These are phyloP conservation scores for Ophiostoma perfectum DNA, from an alignment of 2,329 filamentous ascomycete genomes.

Conservation along the genomic window DNA sequence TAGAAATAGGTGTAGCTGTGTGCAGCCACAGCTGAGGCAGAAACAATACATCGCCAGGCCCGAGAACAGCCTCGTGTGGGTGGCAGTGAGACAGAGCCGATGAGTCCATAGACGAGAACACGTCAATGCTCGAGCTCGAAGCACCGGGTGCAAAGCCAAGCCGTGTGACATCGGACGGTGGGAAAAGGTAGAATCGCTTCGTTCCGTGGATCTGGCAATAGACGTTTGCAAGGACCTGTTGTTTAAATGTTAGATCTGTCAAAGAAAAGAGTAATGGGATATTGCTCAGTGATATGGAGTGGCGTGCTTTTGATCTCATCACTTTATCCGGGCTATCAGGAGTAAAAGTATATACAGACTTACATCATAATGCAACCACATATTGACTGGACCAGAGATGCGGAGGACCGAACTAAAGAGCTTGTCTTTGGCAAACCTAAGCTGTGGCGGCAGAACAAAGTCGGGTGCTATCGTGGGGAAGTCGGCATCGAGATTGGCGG, in stretches of 20 bases:
- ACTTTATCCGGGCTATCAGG: background rate
- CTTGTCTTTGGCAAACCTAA: constrained; percentile 55
- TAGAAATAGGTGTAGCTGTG: constrained; percentile 56
- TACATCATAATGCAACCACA: constrained; percentile 89
- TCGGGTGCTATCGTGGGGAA: constrained; percentile 65
- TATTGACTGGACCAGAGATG: constrained; percentile 71
- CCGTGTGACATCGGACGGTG: constrained; percentile 65
- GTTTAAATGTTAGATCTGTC: background rate
- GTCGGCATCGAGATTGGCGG: constrained; percentile 65
- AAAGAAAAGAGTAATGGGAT: background rate
- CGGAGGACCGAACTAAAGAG: constrained; percentile 73
- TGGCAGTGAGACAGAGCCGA: constrained; percentile 45
- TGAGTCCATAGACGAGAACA: constrained; percentile 51
- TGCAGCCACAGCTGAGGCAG: constrained; percentile 83
- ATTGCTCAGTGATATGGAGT: background rate
- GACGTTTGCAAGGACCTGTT: constrained; percentile 76
- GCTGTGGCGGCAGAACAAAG: constrained; percentile 60
- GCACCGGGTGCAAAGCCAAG: constrained; percentile 69
- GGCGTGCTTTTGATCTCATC: background rate
- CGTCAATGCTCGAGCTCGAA: constrained; percentile 72
- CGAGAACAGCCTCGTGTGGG: constrained; percentile 61
- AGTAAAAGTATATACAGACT: constrained; percentile 29
- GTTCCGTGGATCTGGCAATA: constrained; percentile 72
- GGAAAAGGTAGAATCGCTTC: constrained; percentile 72
- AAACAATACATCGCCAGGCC: constrained; percentile 71